Base-by-base conservation (phyloP, 352 stramenopile species). In the Phytophthora gonapodyides region DNA sequence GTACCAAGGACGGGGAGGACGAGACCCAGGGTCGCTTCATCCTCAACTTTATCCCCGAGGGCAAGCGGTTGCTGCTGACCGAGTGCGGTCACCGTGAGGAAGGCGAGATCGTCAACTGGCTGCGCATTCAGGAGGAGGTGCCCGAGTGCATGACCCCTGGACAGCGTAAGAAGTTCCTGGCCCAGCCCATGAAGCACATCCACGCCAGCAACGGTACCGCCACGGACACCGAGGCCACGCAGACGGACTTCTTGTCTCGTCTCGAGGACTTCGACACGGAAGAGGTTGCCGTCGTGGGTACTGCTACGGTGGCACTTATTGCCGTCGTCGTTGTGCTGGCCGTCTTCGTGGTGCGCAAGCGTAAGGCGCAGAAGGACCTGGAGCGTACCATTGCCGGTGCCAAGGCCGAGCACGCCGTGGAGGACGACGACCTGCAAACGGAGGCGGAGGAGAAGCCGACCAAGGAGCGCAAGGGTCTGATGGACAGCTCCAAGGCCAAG, bases 141-240 rank as follows among this genome's bases (percentile, higher is more conserved):
- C 85, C 86, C 12, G 75, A 91, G 59, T 95, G 86, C 71, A 91
- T 93, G 84, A 93, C 86, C 8, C 84, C 84, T 0, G 45, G 57
- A 7, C 78, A 93, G 70, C 86, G 86, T 60, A 88, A 87, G 74
- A 80, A 82, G 51, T 95, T 91, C 77, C 68, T 95, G 9, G 66
- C 78, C 0, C 86, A 95, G 73, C 86, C 84, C 17, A 88, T 95
- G 77, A 93, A 95, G 74, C 84, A 95, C 73, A 87, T 93, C 15
- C 82, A 93, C 75, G 79, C 82, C 27, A 81, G 40, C 59, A 93
- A 90, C 61, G 84, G 78, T 46, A 87, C 79, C 16, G 37, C 64
- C 0, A 37, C 41, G 0, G 78, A 85, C 17, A 59, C 61, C 1
- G 71, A 82, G 27, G 76, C 80, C 13, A 61, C 73, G 21, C 57